Evolutionary conservation across 768 basidiomycete genomes (phyloP).

Genomic region (Pleurotus pulmonarius): DNA sequence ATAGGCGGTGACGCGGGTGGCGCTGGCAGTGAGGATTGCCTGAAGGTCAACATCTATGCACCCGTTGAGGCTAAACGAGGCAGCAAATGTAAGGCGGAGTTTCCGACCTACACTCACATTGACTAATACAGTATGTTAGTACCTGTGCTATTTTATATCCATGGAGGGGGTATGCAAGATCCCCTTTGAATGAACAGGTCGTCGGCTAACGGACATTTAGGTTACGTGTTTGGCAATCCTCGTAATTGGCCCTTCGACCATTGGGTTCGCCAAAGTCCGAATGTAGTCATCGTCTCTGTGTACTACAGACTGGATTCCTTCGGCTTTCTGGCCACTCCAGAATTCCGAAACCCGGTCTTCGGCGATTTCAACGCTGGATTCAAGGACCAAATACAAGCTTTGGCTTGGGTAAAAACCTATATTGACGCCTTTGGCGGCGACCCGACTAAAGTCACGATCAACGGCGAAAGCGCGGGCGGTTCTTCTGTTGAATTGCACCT

Average conservation of each 20-base stretch:
- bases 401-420: slow-evolving; percentile 62
- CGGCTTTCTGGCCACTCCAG: slow-evolving; percentile 57
- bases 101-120: background rate
- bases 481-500: slow-evolving; percentile 57
- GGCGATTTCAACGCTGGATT: slow-evolving; percentile 55
- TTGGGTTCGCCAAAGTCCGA: slow-evolving; percentile 61
- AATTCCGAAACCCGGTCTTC: slow-evolving; percentile 30
- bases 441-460: slow-evolving; percentile 50
- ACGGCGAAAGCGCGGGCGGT: slow-evolving; percentile 41
- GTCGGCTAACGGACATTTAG: slow-evolving; percentile 20
- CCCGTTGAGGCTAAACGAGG: slow-evolving; percentile 43
- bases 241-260: slow-evolving; percentile 63
- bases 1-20: slow-evolving; percentile 55
- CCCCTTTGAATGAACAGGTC: background rate
- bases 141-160: slow-evolving; percentile 45
- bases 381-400: slow-evolving; percentile 56
- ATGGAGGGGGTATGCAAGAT: slow-evolving; percentile 37
- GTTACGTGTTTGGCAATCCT: slow-evolving; percentile 58
- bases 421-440: slow-evolving; percentile 66
- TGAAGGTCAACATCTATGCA: slow-evolving; percentile 64
- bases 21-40: slow-evolving; percentile 63
- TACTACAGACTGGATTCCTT: slow-evolving; percentile 64
- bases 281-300: slow-evolving; percentile 60
- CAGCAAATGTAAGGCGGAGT: slow-evolving; percentile 38
- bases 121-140: slow-evolving; percentile 20